These are phyloP conservation scores for Micromonas pusilla DNA, from an alignment of 139 green algal genomes.

Conservation along the genomic window DNA sequence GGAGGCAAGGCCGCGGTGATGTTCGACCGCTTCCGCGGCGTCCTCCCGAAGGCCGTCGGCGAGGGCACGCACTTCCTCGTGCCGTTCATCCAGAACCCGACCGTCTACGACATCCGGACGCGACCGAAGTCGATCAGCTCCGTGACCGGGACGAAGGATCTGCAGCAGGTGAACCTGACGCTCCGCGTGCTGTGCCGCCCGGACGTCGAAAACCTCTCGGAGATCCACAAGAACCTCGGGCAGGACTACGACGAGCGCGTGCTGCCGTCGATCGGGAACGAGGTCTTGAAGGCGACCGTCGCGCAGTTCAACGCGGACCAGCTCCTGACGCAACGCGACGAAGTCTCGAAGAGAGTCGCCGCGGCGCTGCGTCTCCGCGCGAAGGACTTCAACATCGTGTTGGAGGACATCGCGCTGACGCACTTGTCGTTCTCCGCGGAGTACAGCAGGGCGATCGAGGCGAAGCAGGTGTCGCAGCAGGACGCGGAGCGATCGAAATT, in stretches of 20 bases:
- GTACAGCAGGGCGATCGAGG: conserved; percentile 92
- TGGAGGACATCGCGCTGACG: conserved; percentile 98
- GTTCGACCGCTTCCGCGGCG: conserved; percentile 88
- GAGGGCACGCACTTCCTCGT: conserved; percentile 82
- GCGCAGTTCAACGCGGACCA: conserved; percentile 99
- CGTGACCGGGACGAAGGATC: conserved; percentile 95
- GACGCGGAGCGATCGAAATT: conserved; percentile 94
- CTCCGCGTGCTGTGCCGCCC: conserved; percentile 49
- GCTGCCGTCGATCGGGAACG: conserved; percentile 97
- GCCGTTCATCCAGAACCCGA: conserved; percentile 58
- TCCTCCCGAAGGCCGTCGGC: conserved; percentile 64
- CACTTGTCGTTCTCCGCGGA: conserved; percentile 89
- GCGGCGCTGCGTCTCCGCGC: conserved; percentile 67
- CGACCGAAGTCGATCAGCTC: conserved; percentile 86
- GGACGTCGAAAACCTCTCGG: conserved; percentile 60
- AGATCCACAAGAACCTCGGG: conserved; percentile 85
- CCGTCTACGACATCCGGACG: conserved; percentile 94
- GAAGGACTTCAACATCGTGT: conserved; percentile 91
- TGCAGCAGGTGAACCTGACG: conserved; percentile 32
- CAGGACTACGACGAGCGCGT: conserved; percentile 97
- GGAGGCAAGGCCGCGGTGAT: conserved; percentile 93
- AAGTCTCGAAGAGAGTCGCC: conserved; percentile 54
- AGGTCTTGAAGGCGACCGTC: conserved; percentile 96
- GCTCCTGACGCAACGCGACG: conserved; percentile 93
- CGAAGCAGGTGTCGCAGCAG: conserved; percentile 98